Percentiles rank a stretch among this genome's conserved stretches.
These are phyloP conservation scores for Yamadazyma epiphylla DNA, from an alignment of 1,139 yeast species.

Conservation along the genomic window DNA sequence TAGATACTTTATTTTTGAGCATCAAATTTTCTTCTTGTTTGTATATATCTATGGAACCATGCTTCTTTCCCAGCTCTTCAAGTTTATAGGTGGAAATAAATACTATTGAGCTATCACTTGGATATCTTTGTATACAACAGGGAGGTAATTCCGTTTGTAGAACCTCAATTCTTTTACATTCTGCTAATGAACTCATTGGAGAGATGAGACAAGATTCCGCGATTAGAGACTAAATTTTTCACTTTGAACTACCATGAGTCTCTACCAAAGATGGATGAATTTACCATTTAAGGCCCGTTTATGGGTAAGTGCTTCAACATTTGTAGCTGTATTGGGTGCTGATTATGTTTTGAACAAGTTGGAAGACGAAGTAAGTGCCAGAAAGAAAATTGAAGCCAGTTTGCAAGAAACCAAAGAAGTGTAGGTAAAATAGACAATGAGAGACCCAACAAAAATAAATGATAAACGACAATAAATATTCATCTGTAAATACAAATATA, in stretches of 20 bases:
- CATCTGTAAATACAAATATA: constrained; percentile 1
- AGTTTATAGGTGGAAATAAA: constrained; percentile 79
- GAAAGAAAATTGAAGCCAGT: constrained; percentile 14
- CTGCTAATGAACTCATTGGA: too few relatives aligned
- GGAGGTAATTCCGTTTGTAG: constrained; percentile 66
- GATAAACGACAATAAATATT: too few relatives aligned
- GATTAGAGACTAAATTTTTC: background rate
- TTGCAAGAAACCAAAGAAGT: constrained; percentile 1
- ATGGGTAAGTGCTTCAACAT: constrained; percentile 53
- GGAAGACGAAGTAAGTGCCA: constrained; percentile 35
- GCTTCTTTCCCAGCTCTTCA: constrained; percentile 53
- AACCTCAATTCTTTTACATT: constrained; percentile 18
- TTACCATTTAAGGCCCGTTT: constrained; percentile 50
- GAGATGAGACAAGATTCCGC: background rate
- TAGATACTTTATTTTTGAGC: constrained; percentile 7
- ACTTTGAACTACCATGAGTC: constrained; percentile 23
- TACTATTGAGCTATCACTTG: constrained; percentile 42
- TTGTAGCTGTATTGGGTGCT: constrained; percentile 48
- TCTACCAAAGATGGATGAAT: constrained; percentile 44
- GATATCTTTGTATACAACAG: constrained; percentile 67
- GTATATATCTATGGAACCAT: constrained; percentile 74
- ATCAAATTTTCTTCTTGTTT: constrained; percentile 14
- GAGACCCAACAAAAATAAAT: too few relatives aligned
- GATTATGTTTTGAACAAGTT: constrained; percentile 46
- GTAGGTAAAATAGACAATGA: too few relatives aligned